Percentiles rank a stretch among this genome's conserved stretches.
Conservation (phyloP, 371 early-diverging fungal species). For the Thermomucor indicae-seudaticae region DNA sequence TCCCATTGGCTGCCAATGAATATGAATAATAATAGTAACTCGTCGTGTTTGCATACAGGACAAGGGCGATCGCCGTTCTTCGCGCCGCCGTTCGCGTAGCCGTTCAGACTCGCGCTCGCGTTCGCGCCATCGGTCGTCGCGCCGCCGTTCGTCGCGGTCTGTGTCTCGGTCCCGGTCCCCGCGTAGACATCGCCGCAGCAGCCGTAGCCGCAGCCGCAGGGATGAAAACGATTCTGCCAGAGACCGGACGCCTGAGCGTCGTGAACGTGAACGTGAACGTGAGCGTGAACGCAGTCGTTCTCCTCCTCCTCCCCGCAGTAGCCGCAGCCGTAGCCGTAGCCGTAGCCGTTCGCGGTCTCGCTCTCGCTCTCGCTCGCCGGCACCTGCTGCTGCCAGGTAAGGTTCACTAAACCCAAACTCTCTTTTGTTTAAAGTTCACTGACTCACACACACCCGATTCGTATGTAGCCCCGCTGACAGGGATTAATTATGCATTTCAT, state of each 20-base stretch:
- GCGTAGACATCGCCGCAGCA: slow-evolving; percentile 21
- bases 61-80: slow-evolving; percentile 33
- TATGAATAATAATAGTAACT: slow-evolving; percentile 15
- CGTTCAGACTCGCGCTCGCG: slow-evolving; percentile 36
- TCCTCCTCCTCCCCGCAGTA: not conserved
- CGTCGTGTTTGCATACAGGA: not conserved
- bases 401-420: no score
- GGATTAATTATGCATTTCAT: no score
- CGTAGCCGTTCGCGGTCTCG: slow-evolving; percentile 29
- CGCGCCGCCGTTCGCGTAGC: slow-evolving; percentile 28
- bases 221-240: slow-evolving; percentile 9
- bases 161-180: slow-evolving; percentile 36
- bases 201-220: slow-evolving; percentile 27
- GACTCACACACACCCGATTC: no score
- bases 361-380: slow-evolving; percentile 48
- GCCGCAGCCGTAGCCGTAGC: slow-evolving; percentile 2
- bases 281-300: not conserved
- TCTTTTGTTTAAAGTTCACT: no score
- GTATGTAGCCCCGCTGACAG: no score
- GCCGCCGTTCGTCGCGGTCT: slow-evolving; percentile 31
- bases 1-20: not conserved
- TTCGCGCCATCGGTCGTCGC: slow-evolving; percentile 34
- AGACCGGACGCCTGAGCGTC: not conserved
- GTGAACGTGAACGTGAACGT: not conserved
- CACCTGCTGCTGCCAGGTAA: slow-evolving; percentile 21